Base-by-base conservation (phyloP, 345 rosid species). In the Eucalyptus erythrocorys region DNA sequence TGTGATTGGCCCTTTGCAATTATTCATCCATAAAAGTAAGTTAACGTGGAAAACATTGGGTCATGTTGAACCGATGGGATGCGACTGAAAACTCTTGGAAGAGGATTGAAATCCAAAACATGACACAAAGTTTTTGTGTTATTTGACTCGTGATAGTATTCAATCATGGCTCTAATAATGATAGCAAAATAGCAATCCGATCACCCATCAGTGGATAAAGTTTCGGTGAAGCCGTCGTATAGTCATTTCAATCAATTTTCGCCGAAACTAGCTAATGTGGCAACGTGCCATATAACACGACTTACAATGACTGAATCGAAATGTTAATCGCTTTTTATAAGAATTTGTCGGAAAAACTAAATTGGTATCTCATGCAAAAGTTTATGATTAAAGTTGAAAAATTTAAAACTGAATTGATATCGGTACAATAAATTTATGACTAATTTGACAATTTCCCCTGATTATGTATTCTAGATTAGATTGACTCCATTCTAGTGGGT, bases 401-500 rank as follows among this genome's bases (percentile, higher is more conserved):
- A 7, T 30, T 61, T 13, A 61, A n/a, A 30, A 30, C 1, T 30
- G 3, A 61, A 61, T 30, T 61, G 9, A 30, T 3, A 61, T 13
- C 1, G 0, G 0, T 30, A 61, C 3, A 13, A 61, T 30, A 30
- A 0, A 4, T 30, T 61, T 30, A 61, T 0, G 68, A 61, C 3
- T 30, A 30, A 61, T 13, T 61, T 6, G 19, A 13, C 0, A 0
- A 61, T 61, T 66, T 66, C 10, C 42, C 10, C 0, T 0, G 0
- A 32, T 32, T 8, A 4, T 32, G 42, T 32, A 66, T 32, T 7
- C 12, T 34, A 32, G 12, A 66, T 19, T 66, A 66, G 42, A 66
- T 9, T 17, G 80, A 34, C 80, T 34, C 13, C 43, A 9, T 34
- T 64, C 4, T 34, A 5, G 7, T 34, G 80, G 43, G 80, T 34